Percentiles rank a stretch among this genome's conserved stretches.
These are phyloP conservation scores for Colletotrichum tofieldiae DNA, from an alignment of 2,329 filamentous ascomycete genomes.

Conservation along the genomic window DNA sequence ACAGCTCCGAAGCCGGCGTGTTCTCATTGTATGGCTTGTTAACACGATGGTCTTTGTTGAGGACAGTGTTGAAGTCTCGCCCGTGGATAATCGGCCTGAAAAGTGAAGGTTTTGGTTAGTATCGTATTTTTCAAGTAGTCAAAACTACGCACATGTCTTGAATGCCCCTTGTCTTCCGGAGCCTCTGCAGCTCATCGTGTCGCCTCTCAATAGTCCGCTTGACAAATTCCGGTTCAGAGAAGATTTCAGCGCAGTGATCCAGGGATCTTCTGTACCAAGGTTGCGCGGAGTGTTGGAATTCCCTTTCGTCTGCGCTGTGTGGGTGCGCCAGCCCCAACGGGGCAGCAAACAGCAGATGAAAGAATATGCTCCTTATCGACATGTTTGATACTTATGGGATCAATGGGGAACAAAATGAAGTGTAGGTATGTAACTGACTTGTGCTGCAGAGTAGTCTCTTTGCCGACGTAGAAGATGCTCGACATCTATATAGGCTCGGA, in stretches of 20 bases:
- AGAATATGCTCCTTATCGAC: constrained; percentile 13
- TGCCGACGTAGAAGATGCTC: too few species aligned
- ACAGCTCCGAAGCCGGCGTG: constrained; percentile 53
- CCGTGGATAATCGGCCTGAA: constrained; percentile 37
- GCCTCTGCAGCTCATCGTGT: not conserved
- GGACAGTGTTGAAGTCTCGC: constrained; percentile 52
- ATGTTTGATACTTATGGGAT: not conserved
- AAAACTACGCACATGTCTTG: not conserved
- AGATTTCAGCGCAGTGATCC: constrained; percentile 42
- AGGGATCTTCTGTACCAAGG: constrained; percentile 35
- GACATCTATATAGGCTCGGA: not conserved
- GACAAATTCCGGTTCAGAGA: constrained; percentile 29
- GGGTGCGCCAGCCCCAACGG: constrained; percentile 38
- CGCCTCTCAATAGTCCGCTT: constrained; percentile 42
- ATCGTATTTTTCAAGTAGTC: not conserved
- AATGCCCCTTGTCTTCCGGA: not conserved
- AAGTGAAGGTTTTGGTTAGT: not conserved
- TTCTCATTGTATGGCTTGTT: constrained; percentile 51
- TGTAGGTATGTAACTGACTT: not conserved
- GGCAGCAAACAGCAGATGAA: constrained; percentile 23
- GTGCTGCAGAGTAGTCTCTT: too few species aligned
- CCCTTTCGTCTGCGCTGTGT: constrained; percentile 20
- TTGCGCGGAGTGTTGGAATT: constrained; percentile 29
- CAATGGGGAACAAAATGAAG: not conserved
- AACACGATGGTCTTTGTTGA: constrained; percentile 58